A percentile compares a stretch with the other conserved stretches of the same genome.
Evolutionary conservation across 306 rosid species (phyloP).

Genomic region (Benincasa hispida): DNA sequence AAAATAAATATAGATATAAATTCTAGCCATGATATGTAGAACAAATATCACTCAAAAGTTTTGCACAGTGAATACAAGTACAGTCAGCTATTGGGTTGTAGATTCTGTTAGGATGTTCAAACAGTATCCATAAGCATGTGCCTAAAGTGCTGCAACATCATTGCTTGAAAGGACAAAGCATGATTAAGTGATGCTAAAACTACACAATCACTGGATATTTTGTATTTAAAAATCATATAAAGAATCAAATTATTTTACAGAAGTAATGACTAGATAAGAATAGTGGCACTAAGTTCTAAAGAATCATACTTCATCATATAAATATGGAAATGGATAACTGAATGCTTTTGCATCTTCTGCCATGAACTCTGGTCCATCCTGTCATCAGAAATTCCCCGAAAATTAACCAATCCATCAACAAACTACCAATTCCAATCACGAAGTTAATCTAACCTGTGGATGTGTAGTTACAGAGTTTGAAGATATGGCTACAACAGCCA

Average conservation of each 20-base stretch:
- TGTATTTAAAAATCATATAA: neutral
- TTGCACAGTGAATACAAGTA: neutral
- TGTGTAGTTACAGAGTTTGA: slow-evolving; percentile 75
- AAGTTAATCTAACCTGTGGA: slow-evolving; percentile 62
- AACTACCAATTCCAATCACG: slow-evolving; percentile 20
- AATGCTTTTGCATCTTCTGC: slow-evolving; percentile 73
- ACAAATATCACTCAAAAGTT: neutral
- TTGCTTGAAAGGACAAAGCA: neutral
- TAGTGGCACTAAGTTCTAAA: neutral
- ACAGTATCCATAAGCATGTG: neutral
- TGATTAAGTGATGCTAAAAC: neutral
- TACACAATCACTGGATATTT: no score
- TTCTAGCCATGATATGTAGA: neutral
- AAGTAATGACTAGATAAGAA: neutral
- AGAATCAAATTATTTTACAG: neutral
- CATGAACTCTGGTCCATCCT: slow-evolving; percentile 93
- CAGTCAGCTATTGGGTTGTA: neutral
- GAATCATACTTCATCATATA: slow-evolving; percentile 63
- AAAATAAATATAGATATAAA: neutral
- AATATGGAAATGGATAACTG: slow-evolving; percentile 80
- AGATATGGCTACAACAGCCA: slow-evolving; percentile 72
- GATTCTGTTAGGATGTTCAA: neutral
- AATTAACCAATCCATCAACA: slow-evolving; percentile 22
- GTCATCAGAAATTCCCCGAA: slow-evolving; percentile 35
- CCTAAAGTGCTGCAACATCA: neutral